Evolutionary conservation across 805 yeast genomes (phyloP), one percentile per base, ranked within the genome.

Genomic region (Tetrapisispora iriomotensis): DNA sequence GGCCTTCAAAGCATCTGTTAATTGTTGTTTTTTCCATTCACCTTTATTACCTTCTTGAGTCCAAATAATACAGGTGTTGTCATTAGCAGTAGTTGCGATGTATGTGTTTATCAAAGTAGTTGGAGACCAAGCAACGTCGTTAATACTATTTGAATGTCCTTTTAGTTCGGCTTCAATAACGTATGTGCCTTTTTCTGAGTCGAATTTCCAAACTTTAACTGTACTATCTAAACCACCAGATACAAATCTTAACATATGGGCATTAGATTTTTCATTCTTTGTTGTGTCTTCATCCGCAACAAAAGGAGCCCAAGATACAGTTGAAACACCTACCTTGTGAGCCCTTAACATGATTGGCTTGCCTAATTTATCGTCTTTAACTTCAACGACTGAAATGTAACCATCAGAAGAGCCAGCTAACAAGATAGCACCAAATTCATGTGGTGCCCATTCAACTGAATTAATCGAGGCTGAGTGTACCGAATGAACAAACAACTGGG

Each of bases 41-140:
- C 72, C 74, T 19, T 68, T 70, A 39, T 58, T 56, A 37, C 63
- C 69, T 45, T 79, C 85, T 61, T 83, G 86, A 6, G 94, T 78
- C 96, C 96, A 88, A 57, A 88, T 82, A 44, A 85, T 68, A 32
- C 88, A 95, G 0, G 90, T 80, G 59, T 84, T 77, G 62, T 88
- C 96, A 64, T 88, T 95, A 14, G 95, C 85, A 8, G 95, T 95
- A 19, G 94, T 77, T 13, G 96, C 96, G 50, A 88, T 82, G 60
- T 84, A 87, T 10, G 90, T 76, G 49, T 82, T 79, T 34, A 82
- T 73, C 45, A 88, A 72, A 37, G 82, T 76, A 1, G 94, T 78
- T 26, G 96, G 94, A 20, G 95, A 84, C 96, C 96, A 88, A 5
- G 90, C 83, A 45, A 88, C 95, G 59, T 88, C 96, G 59, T 96